Percentiles rank a stretch among this genome's conserved stretches.
Evolutionary conservation across 257 asterid genomes (phyloP).

Genomic region (Capsicum baccatum): DNA sequence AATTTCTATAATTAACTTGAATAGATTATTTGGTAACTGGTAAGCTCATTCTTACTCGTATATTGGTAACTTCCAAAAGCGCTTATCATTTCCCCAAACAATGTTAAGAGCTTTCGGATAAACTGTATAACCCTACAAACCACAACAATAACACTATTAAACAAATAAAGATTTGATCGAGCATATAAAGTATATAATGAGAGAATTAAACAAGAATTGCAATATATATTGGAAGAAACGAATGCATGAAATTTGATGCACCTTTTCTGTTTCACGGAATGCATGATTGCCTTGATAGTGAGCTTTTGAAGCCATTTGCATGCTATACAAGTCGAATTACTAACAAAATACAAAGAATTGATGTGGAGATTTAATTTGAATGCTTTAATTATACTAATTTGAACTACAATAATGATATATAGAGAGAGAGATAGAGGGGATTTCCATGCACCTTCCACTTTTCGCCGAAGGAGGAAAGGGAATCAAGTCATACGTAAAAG

Average conservation of each 20-base stretch:
- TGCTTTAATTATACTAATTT: not conserved
- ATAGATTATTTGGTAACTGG: not conserved
- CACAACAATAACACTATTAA: not conserved
- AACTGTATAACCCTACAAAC: not conserved
- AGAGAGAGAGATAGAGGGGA: not conserved
- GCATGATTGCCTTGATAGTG: not conserved
- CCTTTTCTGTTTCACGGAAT: not conserved
- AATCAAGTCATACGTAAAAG: not conserved
- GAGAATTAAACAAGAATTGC: not conserved
- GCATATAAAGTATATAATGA: not conserved
- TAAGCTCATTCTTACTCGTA: not conserved
- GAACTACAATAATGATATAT: not conserved
- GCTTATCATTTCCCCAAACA: not conserved
- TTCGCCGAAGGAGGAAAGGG: not conserved
- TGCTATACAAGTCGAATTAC: not conserved
- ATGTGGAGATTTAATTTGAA: not conserved
- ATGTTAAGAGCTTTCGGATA: not conserved
- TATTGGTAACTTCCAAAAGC: not conserved
- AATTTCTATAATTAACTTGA: not conserved
- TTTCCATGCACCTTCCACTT: not conserved
- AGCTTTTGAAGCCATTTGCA: not conserved
- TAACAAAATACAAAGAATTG: not conserved
- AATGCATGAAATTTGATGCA: not conserved
- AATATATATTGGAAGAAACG: not conserved
- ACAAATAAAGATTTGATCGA: not conserved